A percentile compares a stretch with the other conserved stretches of the same genome.
Conservation (phyloP, 306 rosid genomes). For the Heteromeles arbutifolia region DNA sequence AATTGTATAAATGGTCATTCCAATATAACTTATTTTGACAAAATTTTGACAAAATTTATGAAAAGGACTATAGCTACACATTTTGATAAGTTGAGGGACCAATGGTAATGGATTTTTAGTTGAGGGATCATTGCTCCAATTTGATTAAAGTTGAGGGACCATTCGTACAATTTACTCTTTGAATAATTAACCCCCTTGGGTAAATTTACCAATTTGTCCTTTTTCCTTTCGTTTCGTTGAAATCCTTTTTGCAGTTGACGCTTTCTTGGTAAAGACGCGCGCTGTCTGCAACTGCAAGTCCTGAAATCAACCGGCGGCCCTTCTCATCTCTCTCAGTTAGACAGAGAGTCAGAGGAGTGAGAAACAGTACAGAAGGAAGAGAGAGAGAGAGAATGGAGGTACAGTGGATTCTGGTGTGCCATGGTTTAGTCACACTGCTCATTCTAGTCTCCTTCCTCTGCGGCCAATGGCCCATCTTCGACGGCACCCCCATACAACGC, state of each 20-base stretch:
- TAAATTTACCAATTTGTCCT: too few species aligned
- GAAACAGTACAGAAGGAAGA: not conserved
- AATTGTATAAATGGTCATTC: too few species aligned
- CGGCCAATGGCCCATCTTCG: constrained; percentile 93
- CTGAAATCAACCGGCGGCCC: not conserved
- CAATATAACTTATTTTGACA: too few species aligned
- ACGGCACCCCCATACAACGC: constrained; percentile 77
- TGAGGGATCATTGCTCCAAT: too few species aligned
- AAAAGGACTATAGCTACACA: too few species aligned
- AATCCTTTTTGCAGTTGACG: not conserved
- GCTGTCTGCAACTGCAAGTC: not conserved
- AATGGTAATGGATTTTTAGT: too few species aligned
- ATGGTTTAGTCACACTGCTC: constrained; percentile 52
- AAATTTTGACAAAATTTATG: too few species aligned
- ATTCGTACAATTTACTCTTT: too few species aligned
- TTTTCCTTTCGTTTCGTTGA: too few species aligned
- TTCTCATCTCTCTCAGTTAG: not conserved
- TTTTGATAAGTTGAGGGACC: too few species aligned
- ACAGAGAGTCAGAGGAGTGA: not conserved
- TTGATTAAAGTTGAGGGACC: too few species aligned
- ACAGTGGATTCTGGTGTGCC: constrained; percentile 66
- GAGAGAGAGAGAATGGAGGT: constrained; percentile 42
- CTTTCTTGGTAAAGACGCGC: not conserved
- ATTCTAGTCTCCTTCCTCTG: constrained; percentile 76
- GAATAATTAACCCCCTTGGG: too few species aligned